These are phyloP conservation scores for Fusarium buharicum DNA, from an alignment of 2,329 filamentous ascomycete species.

Conservation along the genomic window DNA sequence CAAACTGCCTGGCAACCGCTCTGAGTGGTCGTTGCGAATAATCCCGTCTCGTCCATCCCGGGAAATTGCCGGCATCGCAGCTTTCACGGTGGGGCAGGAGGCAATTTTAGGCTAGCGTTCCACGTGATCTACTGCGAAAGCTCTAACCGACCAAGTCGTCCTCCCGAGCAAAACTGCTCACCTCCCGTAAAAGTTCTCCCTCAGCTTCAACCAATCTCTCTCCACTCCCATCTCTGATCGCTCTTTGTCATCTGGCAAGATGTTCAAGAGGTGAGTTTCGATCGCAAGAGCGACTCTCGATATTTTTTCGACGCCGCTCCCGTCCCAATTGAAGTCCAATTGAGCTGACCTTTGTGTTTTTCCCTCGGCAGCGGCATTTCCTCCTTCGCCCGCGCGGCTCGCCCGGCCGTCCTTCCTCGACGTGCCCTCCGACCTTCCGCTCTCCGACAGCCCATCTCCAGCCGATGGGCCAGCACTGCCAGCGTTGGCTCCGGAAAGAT, in stretches of 20 bases:
- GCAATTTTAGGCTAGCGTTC: slow-evolving; percentile 47
- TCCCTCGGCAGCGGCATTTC: slow-evolving; percentile 69
- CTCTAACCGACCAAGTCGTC: slow-evolving; percentile 58
- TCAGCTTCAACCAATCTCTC: slow-evolving; percentile 63
- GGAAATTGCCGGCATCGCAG: slow-evolving; percentile 49
- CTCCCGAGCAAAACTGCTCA: slow-evolving; percentile 61
- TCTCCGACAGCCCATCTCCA: slow-evolving; percentile 65
- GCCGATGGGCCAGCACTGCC: slow-evolving; percentile 68
- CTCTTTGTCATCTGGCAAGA: slow-evolving; percentile 77
- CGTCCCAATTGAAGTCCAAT: slow-evolving; percentile 61
- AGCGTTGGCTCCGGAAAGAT: slow-evolving; percentile 73
- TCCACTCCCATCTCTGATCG: slow-evolving; percentile 69
- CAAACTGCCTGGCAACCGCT: not conserved
- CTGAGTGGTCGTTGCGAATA: slow-evolving; percentile 41
- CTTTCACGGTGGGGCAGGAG: slow-evolving; percentile 32
- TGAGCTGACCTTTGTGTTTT: slow-evolving; percentile 52
- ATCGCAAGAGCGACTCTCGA: slow-evolving; percentile 46
- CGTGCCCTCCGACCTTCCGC: slow-evolving; percentile 67
- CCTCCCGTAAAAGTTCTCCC: slow-evolving; percentile 60
- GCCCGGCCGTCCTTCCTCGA: slow-evolving; percentile 67
- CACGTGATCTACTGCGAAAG: slow-evolving; percentile 56
- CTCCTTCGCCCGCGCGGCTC: slow-evolving; percentile 70
- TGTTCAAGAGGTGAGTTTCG: slow-evolving; percentile 81
- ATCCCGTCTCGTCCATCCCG: slow-evolving; percentile 43
- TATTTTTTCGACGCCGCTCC: slow-evolving; percentile 34